Conservation (phyloP, 495 filamentous ascomycete species). For the Aspergillus saccharolyticus region DNA sequence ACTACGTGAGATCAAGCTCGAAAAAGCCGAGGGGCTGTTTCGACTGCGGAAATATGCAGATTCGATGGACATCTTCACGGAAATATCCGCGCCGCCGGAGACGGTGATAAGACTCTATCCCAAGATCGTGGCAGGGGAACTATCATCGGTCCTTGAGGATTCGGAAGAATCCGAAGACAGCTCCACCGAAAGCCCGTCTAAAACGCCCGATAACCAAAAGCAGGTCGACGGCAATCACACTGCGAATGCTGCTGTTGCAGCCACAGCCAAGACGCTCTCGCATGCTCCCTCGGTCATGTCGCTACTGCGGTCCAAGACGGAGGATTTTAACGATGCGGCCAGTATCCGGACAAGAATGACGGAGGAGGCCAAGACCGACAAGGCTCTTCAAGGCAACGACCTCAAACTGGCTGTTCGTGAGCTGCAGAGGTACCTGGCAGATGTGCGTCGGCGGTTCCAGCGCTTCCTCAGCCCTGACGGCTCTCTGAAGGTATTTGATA, state of each 20-base stretch:
- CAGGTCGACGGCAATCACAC: slow-evolving; percentile 21
- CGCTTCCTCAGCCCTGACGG: slow-evolving; percentile 73
- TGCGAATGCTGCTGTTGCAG: slow-evolving; percentile 17
- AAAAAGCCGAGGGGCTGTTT: slow-evolving; percentile 85
- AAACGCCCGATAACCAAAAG: slow-evolving; percentile 21
- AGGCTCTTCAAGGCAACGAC: slow-evolving; percentile 67
- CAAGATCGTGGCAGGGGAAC: slow-evolving; percentile 72
- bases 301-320: slow-evolving; percentile 33
- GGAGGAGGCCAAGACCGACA: slow-evolving; percentile 19
- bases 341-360: slow-evolving; percentile 38
- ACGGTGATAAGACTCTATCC: slow-evolving; percentile 84
- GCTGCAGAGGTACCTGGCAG: slow-evolving; percentile 78
- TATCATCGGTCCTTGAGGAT: slow-evolving; percentile 54
- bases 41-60: slow-evolving; percentile 75
- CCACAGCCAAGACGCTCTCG: slow-evolving; percentile 17
- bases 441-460: slow-evolving; percentile 75
- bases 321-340: slow-evolving; percentile 42
- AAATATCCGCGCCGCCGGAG: slow-evolving; percentile 83
- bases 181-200: slow-evolving; percentile 18
- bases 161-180: slow-evolving; percentile 45
- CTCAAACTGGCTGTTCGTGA: slow-evolving; percentile 73
- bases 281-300: slow-evolving; percentile 59
- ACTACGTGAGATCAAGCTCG: slow-evolving; percentile 77
- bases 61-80: slow-evolving; percentile 86
- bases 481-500: slow-evolving; percentile 56